Evolutionary conservation across 352 stramenopile species (phyloP).

Genomic region (Globisporangium irregulare): DNA sequence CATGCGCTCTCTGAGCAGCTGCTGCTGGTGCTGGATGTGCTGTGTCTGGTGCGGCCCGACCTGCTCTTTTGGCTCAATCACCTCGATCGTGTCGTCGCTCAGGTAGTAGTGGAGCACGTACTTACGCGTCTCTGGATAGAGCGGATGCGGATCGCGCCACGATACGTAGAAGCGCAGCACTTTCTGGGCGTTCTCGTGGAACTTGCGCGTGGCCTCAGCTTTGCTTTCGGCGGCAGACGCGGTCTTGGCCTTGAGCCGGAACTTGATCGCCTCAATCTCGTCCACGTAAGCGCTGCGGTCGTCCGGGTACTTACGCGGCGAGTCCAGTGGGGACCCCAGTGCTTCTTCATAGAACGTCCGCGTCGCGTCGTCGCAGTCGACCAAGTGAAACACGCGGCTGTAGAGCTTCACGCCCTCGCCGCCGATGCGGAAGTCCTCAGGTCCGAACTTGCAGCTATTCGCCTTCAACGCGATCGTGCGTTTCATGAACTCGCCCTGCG

Average conservation of each 20-base stretch:
- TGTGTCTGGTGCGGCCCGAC: constrained; percentile 24
- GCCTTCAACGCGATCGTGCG: constrained; percentile 46
- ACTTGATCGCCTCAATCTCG: constrained; percentile 59
- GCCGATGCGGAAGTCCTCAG: constrained; percentile 80
- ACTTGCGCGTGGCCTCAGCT: constrained; percentile 58
- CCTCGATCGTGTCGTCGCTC: constrained; percentile 89
- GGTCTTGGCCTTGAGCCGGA: constrained; percentile 27
- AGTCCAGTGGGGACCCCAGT: constrained; percentile 26
- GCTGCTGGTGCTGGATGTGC: constrained; percentile 28
- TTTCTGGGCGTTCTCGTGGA: constrained; percentile 76
- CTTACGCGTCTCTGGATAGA: constrained; percentile 85
- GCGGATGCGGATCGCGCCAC: constrained; percentile 88
- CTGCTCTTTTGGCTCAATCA: constrained; percentile 65
- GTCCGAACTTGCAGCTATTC: constrained; percentile 36
- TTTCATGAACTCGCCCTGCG: constrained; percentile 88
- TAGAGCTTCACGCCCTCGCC: constrained; percentile 67
- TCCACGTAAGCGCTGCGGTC: constrained; percentile 47
- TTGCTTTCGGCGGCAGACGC: constrained; percentile 29
- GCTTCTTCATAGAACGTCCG: constrained; percentile 77
- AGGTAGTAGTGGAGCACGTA: constrained; percentile 94
- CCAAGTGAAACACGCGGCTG: constrained; percentile 75
- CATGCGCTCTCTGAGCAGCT: background rate
- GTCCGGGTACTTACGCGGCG: constrained; percentile 72
- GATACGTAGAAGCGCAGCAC: constrained; percentile 91
- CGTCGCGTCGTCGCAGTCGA: constrained; percentile 88